Evolutionary conservation across 169 alveolate species (phyloP), one percentile per base, ranked within the genome.

Genomic region (Plasmodium yoelii): DNA sequence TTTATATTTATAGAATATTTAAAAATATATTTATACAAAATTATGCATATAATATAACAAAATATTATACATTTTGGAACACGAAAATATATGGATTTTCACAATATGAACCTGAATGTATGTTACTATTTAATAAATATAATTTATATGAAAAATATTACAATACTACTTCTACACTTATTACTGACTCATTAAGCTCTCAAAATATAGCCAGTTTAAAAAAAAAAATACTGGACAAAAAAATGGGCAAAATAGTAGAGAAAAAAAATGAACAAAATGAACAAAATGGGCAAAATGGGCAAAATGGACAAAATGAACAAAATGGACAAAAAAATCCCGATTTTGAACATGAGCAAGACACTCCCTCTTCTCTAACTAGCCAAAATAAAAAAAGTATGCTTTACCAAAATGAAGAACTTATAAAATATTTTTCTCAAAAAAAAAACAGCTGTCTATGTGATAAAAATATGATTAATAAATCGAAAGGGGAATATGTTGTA

Each of bases 51-150:
- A 86, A 86, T 18, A 86, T 86, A 15, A 86, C 91, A 9, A 86
- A 59, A 18, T 86, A 86, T 86, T 86, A 69, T 19, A 86, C 91
- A 13, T 86, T 61, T 24, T 86, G 91, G 91, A 86, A 86, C 12
- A 53, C 59, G 19, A 57, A 59, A n/a, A 24, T 86, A 8, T 86
- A 69, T 22, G 91, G 75, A 10, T 86, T 86, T 49, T 63, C 67
- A 12, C 91, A 86, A 63, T 86, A 86, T 47, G 91, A 86, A 51
- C 87, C 91, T 24, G 91, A 86, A 55, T 86, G 91, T 61, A 42
- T 86, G 13, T 34, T 86, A 6, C 75, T 86, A 12, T 86, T 86
- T 63, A 61, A 86, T 44, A 68, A 42, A 56, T 86, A 86, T 51
- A 56, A 72, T 13, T 42, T 86, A 24, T 86, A 86, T 24, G 91